These are phyloP conservation scores for Trypanosoma rangeli DNA, from an alignment of 208 protist species.

Conservation along the genomic window DNA sequence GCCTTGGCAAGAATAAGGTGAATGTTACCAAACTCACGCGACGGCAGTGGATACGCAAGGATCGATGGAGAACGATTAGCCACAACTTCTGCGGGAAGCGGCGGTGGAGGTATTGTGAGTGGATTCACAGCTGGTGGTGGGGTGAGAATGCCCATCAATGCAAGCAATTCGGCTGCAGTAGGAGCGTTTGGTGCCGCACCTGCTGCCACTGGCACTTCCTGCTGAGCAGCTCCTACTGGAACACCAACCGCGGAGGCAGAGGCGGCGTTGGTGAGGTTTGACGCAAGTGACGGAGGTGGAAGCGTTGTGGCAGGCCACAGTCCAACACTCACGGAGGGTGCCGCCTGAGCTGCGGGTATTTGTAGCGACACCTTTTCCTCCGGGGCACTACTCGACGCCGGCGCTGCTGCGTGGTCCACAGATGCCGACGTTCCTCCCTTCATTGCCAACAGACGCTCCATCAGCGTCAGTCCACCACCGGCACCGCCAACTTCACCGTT, in stretches of 20 bases:
- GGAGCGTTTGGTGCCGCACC: conserved; percentile 16
- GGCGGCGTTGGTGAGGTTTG: background rate
- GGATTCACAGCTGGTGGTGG: conserved; percentile 33
- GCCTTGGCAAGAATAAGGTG: conserved; percentile 73
- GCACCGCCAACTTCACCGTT: conserved; percentile 4
- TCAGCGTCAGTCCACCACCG: conserved; percentile 38
- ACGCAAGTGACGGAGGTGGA: background rate
- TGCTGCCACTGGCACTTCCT: conserved; percentile 3
- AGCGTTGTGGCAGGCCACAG: background rate
- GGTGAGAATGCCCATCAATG: conserved; percentile 44
- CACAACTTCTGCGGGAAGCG: conserved; percentile 66
- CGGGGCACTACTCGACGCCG: background rate
- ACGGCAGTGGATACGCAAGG: conserved; percentile 80
- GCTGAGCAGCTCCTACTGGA: background rate
- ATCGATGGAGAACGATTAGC: conserved; percentile 74
- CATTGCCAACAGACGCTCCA: conserved; percentile 73
- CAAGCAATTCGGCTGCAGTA: conserved; percentile 60
- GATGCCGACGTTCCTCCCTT: conserved; percentile 21
- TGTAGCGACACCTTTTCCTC: background rate
- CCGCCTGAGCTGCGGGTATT: background rate
- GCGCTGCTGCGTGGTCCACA: background rate
- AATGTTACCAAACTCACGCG: conserved; percentile 57
- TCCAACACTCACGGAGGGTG: background rate
- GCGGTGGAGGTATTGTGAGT: conserved; percentile 66
- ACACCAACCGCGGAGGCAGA: conserved; percentile 7